phyloP scores from a whole-genome alignment of 1,284 basidiomycete species.

The Malassezia dermatis region DNA sequence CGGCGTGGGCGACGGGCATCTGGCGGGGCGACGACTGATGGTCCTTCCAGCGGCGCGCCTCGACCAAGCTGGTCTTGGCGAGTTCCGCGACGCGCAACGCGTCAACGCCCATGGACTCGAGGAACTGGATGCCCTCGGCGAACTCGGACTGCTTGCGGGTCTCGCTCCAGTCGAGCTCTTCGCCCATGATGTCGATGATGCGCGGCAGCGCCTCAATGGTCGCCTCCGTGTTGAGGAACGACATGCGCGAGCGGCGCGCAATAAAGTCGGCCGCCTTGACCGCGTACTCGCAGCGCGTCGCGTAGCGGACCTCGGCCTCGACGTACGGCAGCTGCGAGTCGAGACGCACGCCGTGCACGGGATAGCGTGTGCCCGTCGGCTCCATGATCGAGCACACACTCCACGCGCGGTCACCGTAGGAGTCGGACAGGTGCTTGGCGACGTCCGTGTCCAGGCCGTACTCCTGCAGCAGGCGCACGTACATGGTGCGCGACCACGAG shows the following conservation, averaged over 20 bases:
- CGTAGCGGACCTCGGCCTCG: conserved; percentile 87
- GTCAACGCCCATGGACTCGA: conserved; percentile 49
- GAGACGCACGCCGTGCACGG: conserved; percentile 71
- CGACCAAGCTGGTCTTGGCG: conserved; percentile 24
- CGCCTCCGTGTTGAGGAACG: conserved; percentile 83
- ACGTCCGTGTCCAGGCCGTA: conserved; percentile 77
- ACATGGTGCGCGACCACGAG: conserved; percentile 91
- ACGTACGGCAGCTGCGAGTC: conserved; percentile 73
- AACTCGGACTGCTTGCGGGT: conserved; percentile 54
- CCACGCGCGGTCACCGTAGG: conserved; percentile 94
- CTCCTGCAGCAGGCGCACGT: conserved; percentile 83
- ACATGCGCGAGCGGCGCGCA: conserved; percentile 76
- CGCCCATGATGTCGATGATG: conserved; percentile 81
- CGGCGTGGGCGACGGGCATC: background rate
- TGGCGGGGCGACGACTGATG: conserved; percentile 4
- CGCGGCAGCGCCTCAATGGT: conserved; percentile 73
- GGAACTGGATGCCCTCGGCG: conserved; percentile 38
- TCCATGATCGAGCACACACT: conserved; percentile 73
- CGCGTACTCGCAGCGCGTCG: conserved; percentile 80
- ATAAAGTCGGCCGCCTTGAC: conserved; percentile 81
- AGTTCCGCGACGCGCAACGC: conserved; percentile 29
- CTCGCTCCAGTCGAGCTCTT: conserved; percentile 68
- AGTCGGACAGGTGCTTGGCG: conserved; percentile 81
- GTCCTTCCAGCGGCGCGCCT: conserved; percentile 24
- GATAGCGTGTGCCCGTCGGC: conserved; percentile 70